Percentiles rank a stretch among this genome's conserved stretches.
Conservation (phyloP, 2,329 filamentous ascomycete species). For the Microdochium trichocladiopsis region DNA sequence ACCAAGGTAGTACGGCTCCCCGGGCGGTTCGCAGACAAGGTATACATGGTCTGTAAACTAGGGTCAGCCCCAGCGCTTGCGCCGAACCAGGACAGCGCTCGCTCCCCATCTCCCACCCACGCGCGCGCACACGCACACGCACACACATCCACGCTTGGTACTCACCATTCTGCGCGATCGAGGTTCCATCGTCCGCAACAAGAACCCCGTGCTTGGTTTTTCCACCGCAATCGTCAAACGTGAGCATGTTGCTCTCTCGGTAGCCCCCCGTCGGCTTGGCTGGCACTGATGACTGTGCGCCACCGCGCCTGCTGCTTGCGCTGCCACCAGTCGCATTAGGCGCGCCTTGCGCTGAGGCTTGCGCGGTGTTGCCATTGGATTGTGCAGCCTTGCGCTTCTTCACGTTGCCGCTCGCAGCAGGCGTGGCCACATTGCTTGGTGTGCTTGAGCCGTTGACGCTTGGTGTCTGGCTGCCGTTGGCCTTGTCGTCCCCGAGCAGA, state of each 20-base stretch:
- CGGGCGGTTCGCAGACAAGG: slow-evolving; percentile 92
- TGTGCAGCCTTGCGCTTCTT: slow-evolving; percentile 76
- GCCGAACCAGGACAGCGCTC: not conserved
- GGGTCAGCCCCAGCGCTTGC: slow-evolving; percentile 19
- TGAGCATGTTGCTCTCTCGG: slow-evolving; percentile 79
- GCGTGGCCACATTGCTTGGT: not conserved
- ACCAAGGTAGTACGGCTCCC: slow-evolving; percentile 94
- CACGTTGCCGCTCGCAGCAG: not conserved
- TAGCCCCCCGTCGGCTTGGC: slow-evolving; percentile 20
- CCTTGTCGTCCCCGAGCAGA: slow-evolving; percentile 19
- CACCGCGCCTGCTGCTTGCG: slow-evolving; percentile 16
- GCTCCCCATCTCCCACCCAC: not conserved
- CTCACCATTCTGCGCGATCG: slow-evolving; percentile 79
- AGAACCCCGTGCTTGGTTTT: slow-evolving; percentile 70
- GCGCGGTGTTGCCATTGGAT: slow-evolving; percentile 19
- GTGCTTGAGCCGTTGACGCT: slow-evolving; percentile 8
- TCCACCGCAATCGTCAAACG: slow-evolving; percentile 67
- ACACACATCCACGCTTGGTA: too few relatives aligned
- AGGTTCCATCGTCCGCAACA: slow-evolving; percentile 84
- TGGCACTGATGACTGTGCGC: slow-evolving; percentile 8
- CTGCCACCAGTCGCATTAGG: slow-evolving; percentile 9
- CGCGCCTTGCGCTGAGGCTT: slow-evolving; percentile 14
- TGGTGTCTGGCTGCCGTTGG: slow-evolving; percentile 15
- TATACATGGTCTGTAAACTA: slow-evolving; percentile 69
- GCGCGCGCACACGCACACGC: not conserved